These are phyloP conservation scores for Trichoderma sp. DNA, from an alignment of 2,329 filamentous ascomycete species.

Conservation along the genomic window DNA sequence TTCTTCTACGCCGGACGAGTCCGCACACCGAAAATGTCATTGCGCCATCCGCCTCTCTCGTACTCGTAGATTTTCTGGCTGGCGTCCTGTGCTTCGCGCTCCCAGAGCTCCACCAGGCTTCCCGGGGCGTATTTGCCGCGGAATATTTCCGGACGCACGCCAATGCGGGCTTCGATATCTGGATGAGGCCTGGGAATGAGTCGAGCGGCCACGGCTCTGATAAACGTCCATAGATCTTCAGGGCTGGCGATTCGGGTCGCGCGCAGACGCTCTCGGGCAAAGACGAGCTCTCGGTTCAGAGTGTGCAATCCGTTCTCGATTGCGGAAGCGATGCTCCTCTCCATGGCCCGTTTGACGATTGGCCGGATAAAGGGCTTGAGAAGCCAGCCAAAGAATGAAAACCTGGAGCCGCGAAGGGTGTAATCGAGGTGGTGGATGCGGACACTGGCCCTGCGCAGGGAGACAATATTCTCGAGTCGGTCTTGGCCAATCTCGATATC, in stretches of 20 bases:
- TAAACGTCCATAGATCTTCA: constrained; percentile 77
- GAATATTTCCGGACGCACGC: constrained; percentile 68
- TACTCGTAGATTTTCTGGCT: constrained; percentile 76
- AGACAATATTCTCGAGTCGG: constrained; percentile 77
- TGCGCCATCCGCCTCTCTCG: constrained; percentile 75
- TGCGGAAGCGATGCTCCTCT: constrained; percentile 73
- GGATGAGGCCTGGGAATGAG: constrained; percentile 73
- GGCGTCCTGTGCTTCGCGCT: constrained; percentile 73
- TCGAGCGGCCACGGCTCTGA: constrained; percentile 79
- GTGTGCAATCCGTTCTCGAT: constrained; percentile 72
- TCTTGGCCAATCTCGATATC: constrained; percentile 83
- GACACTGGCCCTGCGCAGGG: constrained; percentile 75
- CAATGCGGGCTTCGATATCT: constrained; percentile 74
- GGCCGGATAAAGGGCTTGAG: constrained; percentile 83
- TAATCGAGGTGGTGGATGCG: constrained; percentile 87
- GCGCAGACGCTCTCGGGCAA: constrained; percentile 81
- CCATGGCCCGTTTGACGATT: constrained; percentile 76
- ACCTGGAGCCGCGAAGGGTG: constrained; percentile 71
- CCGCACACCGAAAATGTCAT: constrained; percentile 72
- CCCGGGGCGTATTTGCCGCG: constrained; percentile 85
- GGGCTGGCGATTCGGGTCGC: constrained; percentile 83
- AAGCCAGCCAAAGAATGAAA: constrained; percentile 78
- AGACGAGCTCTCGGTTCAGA: constrained; percentile 84
- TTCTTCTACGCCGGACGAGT: constrained; percentile 9
- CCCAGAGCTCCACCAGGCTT: constrained; percentile 87